Percentiles rank a stretch among this genome's conserved stretches.
These are phyloP conservation scores for Zygosaccharomyces sapae DNA, from an alignment of 1,139 yeast species.

Conservation along the genomic window DNA sequence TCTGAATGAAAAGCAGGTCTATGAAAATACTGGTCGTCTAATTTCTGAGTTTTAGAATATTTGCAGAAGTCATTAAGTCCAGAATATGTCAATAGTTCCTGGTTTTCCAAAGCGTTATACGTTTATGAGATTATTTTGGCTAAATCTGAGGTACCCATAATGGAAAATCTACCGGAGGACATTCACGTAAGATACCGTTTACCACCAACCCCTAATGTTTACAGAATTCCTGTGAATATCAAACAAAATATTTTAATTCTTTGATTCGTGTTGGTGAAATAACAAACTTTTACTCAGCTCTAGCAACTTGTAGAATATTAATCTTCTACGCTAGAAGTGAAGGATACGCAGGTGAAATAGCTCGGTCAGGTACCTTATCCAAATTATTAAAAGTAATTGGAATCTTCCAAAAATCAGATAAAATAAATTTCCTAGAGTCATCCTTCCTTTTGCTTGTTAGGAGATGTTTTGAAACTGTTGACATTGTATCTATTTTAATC, in stretches of 20 bases:
- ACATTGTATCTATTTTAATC: conserved; percentile 49
- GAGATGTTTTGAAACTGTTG: conserved; percentile 63
- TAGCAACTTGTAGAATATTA: conserved; percentile 50
- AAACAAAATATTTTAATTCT: conserved; percentile 41
- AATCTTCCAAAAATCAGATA: conserved; percentile 32
- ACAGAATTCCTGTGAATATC: conserved; percentile 35
- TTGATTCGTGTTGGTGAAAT: conserved; percentile 43
- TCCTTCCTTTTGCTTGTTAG: conserved; percentile 52
- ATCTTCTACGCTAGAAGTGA: conserved; percentile 50
- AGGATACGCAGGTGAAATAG: conserved; percentile 40
- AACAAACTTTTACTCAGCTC: conserved; percentile 45
- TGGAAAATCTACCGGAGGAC: conserved; percentile 30
- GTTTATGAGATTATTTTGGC: conserved; percentile 49
- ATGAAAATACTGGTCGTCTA: conserved; percentile 29
- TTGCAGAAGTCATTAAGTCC: conserved; percentile 41
- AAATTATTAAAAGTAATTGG: conserved; percentile 36
- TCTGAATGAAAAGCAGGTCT: conserved; percentile 34
- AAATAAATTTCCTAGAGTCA: conserved; percentile 35
- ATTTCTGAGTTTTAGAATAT: conserved; percentile 40
- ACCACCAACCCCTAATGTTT: conserved; percentile 23
- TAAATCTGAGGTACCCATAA: conserved; percentile 43
- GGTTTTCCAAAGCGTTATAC: conserved; percentile 50
- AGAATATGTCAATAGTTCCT: conserved; percentile 41
- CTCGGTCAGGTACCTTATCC: conserved; percentile 43
- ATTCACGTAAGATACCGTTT: conserved; percentile 27